These are phyloP conservation scores for Trichoderma oligosporum DNA, from an alignment of 2,329 filamentous ascomycete genomes.

Conservation along the genomic window DNA sequence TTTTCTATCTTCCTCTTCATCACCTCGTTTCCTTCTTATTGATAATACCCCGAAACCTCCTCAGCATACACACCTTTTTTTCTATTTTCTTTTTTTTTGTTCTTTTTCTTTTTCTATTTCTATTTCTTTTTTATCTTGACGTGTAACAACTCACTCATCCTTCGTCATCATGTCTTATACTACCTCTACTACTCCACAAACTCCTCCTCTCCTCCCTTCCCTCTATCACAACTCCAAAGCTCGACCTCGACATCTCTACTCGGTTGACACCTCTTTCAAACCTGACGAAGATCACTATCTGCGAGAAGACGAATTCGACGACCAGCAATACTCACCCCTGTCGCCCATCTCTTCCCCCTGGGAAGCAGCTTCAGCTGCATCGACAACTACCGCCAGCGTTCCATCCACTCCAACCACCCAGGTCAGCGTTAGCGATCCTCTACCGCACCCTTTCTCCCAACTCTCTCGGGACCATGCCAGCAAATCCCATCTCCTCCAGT, in stretches of 20 bases:
- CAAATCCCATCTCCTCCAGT: background rate
- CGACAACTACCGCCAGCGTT: background rate
- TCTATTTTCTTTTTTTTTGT: background rate
- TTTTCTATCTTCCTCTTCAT: too few relatives aligned
- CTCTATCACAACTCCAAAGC: background rate
- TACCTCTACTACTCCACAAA: background rate
- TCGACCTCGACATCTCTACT: slow-evolving; percentile 1
- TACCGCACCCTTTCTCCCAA: background rate
- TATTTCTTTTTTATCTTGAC: background rate
- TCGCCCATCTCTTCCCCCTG: slow-evolving; percentile 4
- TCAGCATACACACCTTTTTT: too few relatives aligned
- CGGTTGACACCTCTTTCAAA: slow-evolving; percentile 7
- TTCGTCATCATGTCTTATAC: background rate
- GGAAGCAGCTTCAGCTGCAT: slow-evolving; percentile 9
- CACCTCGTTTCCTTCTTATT: background rate
- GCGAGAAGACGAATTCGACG: background rate
- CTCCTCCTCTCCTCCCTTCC: slow-evolving; percentile 6
- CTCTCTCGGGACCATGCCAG: background rate
- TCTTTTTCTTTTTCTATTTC: background rate
- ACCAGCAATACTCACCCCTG: slow-evolving; percentile 6
- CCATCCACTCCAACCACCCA: slow-evolving; percentile 9
- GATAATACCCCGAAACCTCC: too few relatives aligned
- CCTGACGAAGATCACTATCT: background rate
- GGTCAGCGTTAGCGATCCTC: slow-evolving; percentile 3
- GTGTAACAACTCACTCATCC: background rate